Percentiles rank a stretch among this genome's conserved stretches.
Evolutionary conservation across 371 early-diverging fungal genomes (phyloP).

Genomic region (Saksenaea oblongispora): DNA sequence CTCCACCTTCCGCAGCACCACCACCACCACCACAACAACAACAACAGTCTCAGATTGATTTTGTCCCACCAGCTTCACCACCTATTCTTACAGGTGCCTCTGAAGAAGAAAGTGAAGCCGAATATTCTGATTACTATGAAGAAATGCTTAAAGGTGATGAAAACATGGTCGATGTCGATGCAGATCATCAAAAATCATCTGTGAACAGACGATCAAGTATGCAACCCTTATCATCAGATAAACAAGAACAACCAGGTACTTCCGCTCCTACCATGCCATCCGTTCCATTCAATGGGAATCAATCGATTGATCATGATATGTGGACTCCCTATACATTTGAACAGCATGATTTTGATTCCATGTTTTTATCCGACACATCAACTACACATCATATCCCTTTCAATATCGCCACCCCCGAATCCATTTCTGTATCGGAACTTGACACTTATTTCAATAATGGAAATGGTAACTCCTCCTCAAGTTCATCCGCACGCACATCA

Average conservation of each 20-base stretch:
- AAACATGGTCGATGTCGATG: slow-evolving; percentile 38
- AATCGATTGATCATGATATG: slow-evolving; percentile 36
- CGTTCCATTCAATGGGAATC: background rate
- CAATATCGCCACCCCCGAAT: slow-evolving; percentile 50
- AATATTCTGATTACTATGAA: slow-evolving; percentile 57
- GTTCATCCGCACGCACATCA: slow-evolving; percentile 14
- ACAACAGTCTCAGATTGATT: background rate
- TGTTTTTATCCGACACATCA: slow-evolving; percentile 36
- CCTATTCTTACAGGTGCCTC: slow-evolving; percentile 9
- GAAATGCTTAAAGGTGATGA: slow-evolving; percentile 59
- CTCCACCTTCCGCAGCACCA: slow-evolving; percentile 13
- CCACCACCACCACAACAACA: slow-evolving; percentile 11
- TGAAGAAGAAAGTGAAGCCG: slow-evolving; percentile 49
- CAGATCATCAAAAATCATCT: background rate
- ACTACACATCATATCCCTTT: slow-evolving; percentile 23
- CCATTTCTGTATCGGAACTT: slow-evolving; percentile 47
- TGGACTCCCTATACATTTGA: slow-evolving; percentile 50
- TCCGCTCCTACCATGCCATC: background rate
- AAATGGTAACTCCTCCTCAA: slow-evolving; percentile 3
- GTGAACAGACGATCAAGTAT: slow-evolving; percentile 18
- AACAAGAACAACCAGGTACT: background rate
- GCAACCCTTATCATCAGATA: background rate
- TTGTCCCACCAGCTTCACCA: slow-evolving; percentile 1
- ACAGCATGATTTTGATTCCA: slow-evolving; percentile 44
- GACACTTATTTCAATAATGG: slow-evolving; percentile 43